Evolutionary conservation across 106 monocot species (phyloP), one percentile per base, ranked within the genome.

Genomic region (Apostasia shenzhenica): DNA sequence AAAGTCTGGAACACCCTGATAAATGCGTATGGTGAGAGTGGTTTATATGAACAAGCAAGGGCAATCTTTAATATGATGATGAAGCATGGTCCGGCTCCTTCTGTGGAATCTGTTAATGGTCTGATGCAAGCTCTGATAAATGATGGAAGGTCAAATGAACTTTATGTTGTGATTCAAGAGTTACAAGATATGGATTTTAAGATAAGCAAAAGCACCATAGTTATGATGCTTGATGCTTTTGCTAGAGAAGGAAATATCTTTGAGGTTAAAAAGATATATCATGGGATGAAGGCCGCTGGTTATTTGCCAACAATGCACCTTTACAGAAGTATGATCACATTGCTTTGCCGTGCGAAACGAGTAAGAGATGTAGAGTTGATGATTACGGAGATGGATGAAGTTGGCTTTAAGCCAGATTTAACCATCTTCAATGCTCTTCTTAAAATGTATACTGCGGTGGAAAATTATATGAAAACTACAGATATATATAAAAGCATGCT

Each of bases 211-310:
- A 93, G 93, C 64, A 90, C 92, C 48, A 73, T 93, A 68, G 67
- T 97, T 4, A 69, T 92, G 62, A 97, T 97, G 87, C 89, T 99
- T 66, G 88, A 95, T 72, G 91, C 95, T 37, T 95, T 91, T 88
- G 81, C 80, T 57, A 86, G 69, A 73, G 78, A 72, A 47, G 87
- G 92, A 61, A 90, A 93, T 50, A 85, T 99, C 48, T 99, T 99
- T 78, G 97, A 93, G 78, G 97, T 99, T 14, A 99, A 82, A 68
- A 99, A 93, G 70, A 99, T 99, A 82, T 99, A 99, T 47, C 78
- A 87, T 73, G 97, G 90, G 12, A 93, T 99, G 97, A 99, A 99
- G 75, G 90, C 84, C 60, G 78, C 92, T 14, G 97, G 97, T 1
- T 99, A 87, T 77, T 72, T 99, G 70, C 97, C 97, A 26, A 93